Percentiles rank a stretch among this genome's conserved stretches.
phyloP scores from a whole-genome alignment of 2,329 filamentous ascomycete genomes.

The Pyricularia pennisetigena region DNA sequence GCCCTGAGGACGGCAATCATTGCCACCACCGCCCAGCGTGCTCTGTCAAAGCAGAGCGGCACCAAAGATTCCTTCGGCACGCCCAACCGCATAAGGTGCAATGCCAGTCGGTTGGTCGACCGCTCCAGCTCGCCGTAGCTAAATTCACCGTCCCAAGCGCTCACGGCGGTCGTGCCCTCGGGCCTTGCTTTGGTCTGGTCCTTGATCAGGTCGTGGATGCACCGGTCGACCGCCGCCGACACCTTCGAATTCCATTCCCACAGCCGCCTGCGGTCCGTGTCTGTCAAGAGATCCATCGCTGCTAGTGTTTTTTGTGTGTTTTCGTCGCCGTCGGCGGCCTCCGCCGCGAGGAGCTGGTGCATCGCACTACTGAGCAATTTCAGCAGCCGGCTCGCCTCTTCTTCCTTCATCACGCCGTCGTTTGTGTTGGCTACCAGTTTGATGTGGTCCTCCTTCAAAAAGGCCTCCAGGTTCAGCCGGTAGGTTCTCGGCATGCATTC shows the following conservation, averaged over 20 bases:
- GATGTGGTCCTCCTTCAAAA: neutral
- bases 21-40: slow-evolving; percentile 10
- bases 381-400: neutral
- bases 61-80: slow-evolving; percentile 10
- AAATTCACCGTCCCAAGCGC: slow-evolving; percentile 17
- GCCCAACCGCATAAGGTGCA: slow-evolving; percentile 10
- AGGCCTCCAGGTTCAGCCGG: neutral
- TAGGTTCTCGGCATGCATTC: no score
- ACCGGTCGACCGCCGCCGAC: slow-evolving; percentile 6
- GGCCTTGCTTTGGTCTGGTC: slow-evolving; percentile 7
- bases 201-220: neutral
- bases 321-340: neutral
- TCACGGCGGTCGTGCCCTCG: slow-evolving; percentile 18
- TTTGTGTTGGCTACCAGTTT: neutral
- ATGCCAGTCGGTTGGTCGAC: slow-evolving; percentile 8
- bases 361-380: no score
- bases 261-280: neutral
- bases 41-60: slow-evolving; percentile 15
- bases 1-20: slow-evolving; percentile 16
- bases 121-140: slow-evolving; percentile 11
- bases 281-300: neutral
- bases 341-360: neutral
- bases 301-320: neutral
- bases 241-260: neutral
- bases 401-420: neutral